Conservation (phyloP, 208 protist genomes). For the Spongospora subterranea region DNA sequence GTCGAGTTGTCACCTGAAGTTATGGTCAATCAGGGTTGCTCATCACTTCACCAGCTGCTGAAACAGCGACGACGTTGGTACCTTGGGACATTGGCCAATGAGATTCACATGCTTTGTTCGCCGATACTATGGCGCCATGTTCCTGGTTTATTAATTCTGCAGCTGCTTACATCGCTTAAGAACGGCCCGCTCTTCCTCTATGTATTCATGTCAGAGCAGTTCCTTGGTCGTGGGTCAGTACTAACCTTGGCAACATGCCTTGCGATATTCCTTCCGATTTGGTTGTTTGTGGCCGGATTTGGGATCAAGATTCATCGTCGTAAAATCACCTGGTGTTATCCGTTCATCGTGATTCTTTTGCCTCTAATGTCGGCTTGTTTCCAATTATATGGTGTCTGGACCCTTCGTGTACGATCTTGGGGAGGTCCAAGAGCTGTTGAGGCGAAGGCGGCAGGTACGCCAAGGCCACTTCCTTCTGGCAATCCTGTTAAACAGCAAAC, state of each 20-base stretch:
- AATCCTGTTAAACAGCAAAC: too few relatives aligned
- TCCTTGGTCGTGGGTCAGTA: not conserved
- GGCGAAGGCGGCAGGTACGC: too few relatives aligned
- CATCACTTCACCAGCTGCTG: not conserved
- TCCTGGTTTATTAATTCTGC: conserved; percentile 39
- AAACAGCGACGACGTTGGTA: conserved; percentile 46
- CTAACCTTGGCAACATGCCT: not conserved
- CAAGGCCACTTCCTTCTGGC: too few relatives aligned
- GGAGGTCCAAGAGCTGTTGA: conserved; percentile 9
- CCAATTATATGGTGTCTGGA: conserved; percentile 52
- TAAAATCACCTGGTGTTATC: conserved; percentile 54
- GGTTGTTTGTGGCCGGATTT: conserved; percentile 49
- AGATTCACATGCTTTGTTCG: conserved; percentile 46
- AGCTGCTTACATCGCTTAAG: conserved; percentile 49
- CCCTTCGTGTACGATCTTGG: conserved; percentile 14
- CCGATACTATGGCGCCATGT: conserved; percentile 17
- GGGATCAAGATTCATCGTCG: conserved; percentile 35
- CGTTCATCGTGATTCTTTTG: not conserved
- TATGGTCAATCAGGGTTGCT: not conserved
- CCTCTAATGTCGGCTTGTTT: conserved; percentile 19
- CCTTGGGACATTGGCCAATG: conserved; percentile 52
- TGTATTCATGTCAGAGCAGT: conserved; percentile 28
- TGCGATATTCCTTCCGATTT: conserved; percentile 25
- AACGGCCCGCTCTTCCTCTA: conserved; percentile 50
- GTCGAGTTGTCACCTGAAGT: not conserved